These are phyloP conservation scores for Boletus bicolor DNA, from an alignment of 768 basidiomycete species.

Conservation along the genomic window DNA sequence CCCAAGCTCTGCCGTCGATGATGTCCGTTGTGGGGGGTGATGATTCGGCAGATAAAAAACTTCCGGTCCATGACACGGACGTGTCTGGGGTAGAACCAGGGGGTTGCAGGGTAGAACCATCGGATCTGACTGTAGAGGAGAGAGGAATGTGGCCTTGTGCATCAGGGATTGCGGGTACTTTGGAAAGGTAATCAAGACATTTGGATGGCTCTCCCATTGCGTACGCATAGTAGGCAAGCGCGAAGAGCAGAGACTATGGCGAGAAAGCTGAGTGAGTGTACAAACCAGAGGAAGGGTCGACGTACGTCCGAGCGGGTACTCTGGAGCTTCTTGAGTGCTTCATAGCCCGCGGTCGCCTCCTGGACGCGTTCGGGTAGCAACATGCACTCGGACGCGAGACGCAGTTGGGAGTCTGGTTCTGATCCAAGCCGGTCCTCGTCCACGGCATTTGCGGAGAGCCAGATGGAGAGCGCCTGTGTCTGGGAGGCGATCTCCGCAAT, in stretches of 20 bases:
- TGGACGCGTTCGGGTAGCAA: constrained; percentile 52
- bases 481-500: constrained; percentile 65
- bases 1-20: constrained; percentile 69
- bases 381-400: constrained; percentile 55
- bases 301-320: constrained; percentile 57
- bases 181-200: constrained; percentile 57
- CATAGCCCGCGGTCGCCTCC: constrained; percentile 56
- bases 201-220: constrained; percentile 64
- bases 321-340: constrained; percentile 48
- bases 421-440: constrained; percentile 58
- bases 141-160: constrained; percentile 52
- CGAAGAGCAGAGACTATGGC: constrained; percentile 61
- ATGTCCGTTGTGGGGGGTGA: constrained; percentile 50
- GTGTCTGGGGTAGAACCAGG: constrained; percentile 34
- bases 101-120: constrained; percentile 36
- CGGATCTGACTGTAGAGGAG: constrained; percentile 42
- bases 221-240: constrained; percentile 78
- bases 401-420: constrained; percentile 33
- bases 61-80: constrained; percentile 51
- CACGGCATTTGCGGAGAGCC: constrained; percentile 45
- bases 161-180: constrained; percentile 53
- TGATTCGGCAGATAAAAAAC: constrained; percentile 42
- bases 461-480: constrained; percentile 59
- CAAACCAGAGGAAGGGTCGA: constrained; percentile 12
- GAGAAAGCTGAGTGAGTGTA: constrained; percentile 5